Evolutionary conservation across 2,329 filamentous ascomycete genomes (phyloP).

Genomic region (Lecanicillium sp.): DNA sequence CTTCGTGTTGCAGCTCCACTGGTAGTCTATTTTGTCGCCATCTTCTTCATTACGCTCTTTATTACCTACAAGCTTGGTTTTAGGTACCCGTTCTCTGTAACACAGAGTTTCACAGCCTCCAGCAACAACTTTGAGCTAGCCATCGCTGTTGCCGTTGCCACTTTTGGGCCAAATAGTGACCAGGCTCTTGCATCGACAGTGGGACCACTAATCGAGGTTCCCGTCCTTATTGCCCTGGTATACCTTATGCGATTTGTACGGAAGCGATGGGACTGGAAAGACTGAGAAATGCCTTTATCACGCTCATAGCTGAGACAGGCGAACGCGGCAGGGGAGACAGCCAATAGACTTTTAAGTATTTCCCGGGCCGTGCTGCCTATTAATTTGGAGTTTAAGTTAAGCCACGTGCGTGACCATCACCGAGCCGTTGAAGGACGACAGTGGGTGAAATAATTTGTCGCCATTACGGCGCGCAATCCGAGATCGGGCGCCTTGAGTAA

Average conservation of each 20-base stretch:
- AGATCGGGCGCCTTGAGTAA: too few relatives aligned
- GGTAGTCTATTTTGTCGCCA: conserved; percentile 68
- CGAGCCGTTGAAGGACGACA: too few relatives aligned
- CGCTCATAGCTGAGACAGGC: too few relatives aligned
- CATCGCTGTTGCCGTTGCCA: conserved; percentile 78
- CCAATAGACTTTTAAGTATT: too few relatives aligned
- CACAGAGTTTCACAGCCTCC: conserved; percentile 80
- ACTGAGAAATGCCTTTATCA: too few relatives aligned
- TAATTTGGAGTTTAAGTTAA: too few relatives aligned
- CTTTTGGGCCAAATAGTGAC: conserved; percentile 68
- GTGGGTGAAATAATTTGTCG: too few relatives aligned
- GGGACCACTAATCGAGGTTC: conserved; percentile 79
- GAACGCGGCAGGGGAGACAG: too few relatives aligned
- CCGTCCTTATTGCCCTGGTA: conserved; percentile 68
- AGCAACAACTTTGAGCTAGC: conserved; percentile 93
- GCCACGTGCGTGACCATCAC: too few relatives aligned
- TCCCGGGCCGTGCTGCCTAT: too few relatives aligned
- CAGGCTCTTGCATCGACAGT: conserved; percentile 78
- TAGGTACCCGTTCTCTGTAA: conserved; percentile 60
- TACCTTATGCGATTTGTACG: conserved; percentile 60
- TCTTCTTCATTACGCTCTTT: conserved; percentile 64
- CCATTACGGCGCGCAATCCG: too few relatives aligned
- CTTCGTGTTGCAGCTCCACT: conserved; percentile 73
- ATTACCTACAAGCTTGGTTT: conserved; percentile 59
- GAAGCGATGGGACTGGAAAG: conserved; percentile 46